Percentiles rank a stretch among this genome's conserved stretches.
These are phyloP conservation scores for Jatropha curcas DNA, from an alignment of 345 rosid genomes.

Conservation along the genomic window DNA sequence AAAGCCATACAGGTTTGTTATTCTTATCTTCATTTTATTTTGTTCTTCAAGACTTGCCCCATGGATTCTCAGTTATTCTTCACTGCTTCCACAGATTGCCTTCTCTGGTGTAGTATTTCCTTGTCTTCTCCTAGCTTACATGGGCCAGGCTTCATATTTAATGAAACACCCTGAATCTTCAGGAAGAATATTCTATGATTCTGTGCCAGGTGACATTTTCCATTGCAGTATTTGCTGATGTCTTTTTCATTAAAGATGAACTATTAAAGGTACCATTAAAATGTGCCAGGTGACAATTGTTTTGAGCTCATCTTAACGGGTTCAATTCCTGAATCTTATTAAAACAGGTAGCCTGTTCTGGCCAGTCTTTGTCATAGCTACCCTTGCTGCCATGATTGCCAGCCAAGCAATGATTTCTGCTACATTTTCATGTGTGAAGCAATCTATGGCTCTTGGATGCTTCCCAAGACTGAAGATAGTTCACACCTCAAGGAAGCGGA, in stretches of 20 bases:
- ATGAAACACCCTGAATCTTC: constrained; percentile 66
- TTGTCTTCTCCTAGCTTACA: constrained; percentile 87
- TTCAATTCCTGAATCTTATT: constrained; percentile 19
- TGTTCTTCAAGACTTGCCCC: constrained; percentile 10
- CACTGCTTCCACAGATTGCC: constrained; percentile 56
- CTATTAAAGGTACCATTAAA: too few species aligned
- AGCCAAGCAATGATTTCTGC: constrained; percentile 99
- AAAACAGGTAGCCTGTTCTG: constrained; percentile 75
- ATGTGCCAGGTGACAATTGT: neutral
- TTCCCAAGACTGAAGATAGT: constrained; percentile 93
- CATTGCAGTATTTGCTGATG: neutral
- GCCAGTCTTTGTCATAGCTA: constrained; percentile 84
- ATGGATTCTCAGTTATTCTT: constrained; percentile 5
- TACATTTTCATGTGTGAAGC: constrained; percentile 92
- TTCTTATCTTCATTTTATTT: constrained; percentile 11
- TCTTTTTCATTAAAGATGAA: too few species aligned
- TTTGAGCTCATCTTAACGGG: constrained; percentile 10
- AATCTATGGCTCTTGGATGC: constrained; percentile 97
- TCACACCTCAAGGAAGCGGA: constrained; percentile 79
- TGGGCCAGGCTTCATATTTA: constrained; percentile 94
- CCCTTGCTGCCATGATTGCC: constrained; percentile 91
- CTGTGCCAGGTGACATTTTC: constrained; percentile 74
- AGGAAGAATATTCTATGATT: constrained; percentile 71
- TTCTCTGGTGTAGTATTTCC: constrained; percentile 88
- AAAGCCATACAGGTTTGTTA: constrained; percentile 73